phyloP scores from a whole-genome alignment of 2,329 filamentous ascomycete genomes.

The Tolypocladium paradoxum region DNA sequence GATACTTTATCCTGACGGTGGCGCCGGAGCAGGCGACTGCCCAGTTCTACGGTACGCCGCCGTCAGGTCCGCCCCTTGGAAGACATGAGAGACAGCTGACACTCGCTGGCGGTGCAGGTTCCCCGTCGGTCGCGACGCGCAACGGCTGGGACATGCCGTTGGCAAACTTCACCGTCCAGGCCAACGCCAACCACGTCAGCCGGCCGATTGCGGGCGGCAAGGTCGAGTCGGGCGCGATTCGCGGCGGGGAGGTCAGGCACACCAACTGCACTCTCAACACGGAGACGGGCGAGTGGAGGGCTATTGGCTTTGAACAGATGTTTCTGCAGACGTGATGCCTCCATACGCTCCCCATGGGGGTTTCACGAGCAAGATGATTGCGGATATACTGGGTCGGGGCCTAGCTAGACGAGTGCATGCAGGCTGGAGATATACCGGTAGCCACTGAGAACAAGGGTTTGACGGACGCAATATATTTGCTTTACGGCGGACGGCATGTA shows the following conservation, averaged over 20 bases:
- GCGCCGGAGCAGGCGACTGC: constrained; percentile 47
- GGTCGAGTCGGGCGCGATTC: constrained; percentile 45
- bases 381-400: too few relatives aligned
- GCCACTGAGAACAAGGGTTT: too few relatives aligned
- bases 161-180: constrained; percentile 58
- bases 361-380: too few relatives aligned
- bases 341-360: too few relatives aligned
- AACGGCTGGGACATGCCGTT: constrained; percentile 56
- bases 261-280: constrained; percentile 40
- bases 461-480: too few relatives aligned
- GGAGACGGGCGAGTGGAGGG: constrained; percentile 12
- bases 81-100: too few relatives aligned
- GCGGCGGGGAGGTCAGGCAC: constrained; percentile 29
- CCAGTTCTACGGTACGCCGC: constrained; percentile 47
- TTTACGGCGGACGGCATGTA: too few relatives aligned
- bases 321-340: too few relatives aligned
- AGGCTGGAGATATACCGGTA: too few relatives aligned
- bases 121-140: constrained; percentile 44
- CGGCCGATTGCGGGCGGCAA: constrained; percentile 29
- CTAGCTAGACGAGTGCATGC: too few relatives aligned
- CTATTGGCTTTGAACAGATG: constrained; percentile 15
- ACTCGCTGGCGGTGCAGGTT: constrained; percentile 10
- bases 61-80: too few relatives aligned
- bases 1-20: constrained; percentile 58
- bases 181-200: constrained; percentile 47